phyloP scores from a whole-genome alignment of 768 basidiomycete genomes.

The Sarcomyxa edulis region DNA sequence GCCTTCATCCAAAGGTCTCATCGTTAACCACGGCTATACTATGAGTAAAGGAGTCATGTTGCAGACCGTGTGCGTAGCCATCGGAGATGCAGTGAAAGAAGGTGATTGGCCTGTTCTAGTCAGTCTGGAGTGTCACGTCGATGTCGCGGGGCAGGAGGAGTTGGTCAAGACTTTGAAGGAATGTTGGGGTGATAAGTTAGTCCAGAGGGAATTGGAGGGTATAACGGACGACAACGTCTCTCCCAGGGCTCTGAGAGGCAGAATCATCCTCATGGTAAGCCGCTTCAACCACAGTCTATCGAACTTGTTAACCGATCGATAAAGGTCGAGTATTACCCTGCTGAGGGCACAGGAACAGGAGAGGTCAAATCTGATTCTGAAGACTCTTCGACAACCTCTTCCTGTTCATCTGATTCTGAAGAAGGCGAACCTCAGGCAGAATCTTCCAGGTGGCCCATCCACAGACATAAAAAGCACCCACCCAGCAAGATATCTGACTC shows the following conservation, averaged over 20 bases:
- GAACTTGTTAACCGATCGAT: not conserved
- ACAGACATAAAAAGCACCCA: too few species aligned
- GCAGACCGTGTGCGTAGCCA: conserved; percentile 45
- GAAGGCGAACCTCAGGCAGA: too few species aligned
- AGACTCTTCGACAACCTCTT: conserved; percentile 21
- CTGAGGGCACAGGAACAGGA: conserved; percentile 18
- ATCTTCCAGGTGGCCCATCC: too few species aligned
- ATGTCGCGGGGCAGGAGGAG: conserved; percentile 40
- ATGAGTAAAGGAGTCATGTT: conserved; percentile 49
- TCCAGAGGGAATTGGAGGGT: conserved; percentile 32
- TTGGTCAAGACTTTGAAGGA: conserved; percentile 48
- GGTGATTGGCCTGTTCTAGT: conserved; percentile 54
- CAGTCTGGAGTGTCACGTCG: conserved; percentile 61
- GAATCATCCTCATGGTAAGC: conserved; percentile 55
- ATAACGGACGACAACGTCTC: conserved; percentile 30
- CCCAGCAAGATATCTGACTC: conserved; percentile 46
- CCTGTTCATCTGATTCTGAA: conserved; percentile 20
- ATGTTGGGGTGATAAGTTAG: conserved; percentile 48
- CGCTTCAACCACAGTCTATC: not conserved
- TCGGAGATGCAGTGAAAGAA: conserved; percentile 34
- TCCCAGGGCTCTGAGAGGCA: conserved; percentile 43
- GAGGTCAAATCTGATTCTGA: conserved; percentile 14
- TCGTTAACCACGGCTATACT: conserved; percentile 61
- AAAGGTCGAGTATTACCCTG: conserved; percentile 53
- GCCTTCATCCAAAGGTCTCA: conserved; percentile 45